A percentile compares a stretch with the other conserved stretches of the same genome.
phyloP scores from a whole-genome alignment of 306 rosid genomes.

The Cajanus cajan region DNA sequence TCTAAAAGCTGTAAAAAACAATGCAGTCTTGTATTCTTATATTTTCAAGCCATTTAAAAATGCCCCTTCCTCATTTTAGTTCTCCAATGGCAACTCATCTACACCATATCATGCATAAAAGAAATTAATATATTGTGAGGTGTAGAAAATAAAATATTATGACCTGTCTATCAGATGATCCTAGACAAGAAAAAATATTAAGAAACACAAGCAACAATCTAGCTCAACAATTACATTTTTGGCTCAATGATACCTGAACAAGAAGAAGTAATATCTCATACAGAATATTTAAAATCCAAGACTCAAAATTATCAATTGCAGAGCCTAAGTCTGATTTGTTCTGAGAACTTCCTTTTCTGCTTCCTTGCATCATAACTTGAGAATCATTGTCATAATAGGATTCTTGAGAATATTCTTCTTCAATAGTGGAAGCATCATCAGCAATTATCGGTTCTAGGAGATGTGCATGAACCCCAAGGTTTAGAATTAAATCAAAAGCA shows the following conservation, averaged over 20 bases:
- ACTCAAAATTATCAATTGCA: slow-evolving; percentile 72
- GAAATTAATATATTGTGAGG: background rate
- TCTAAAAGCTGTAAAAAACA: background rate
- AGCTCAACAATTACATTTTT: slow-evolving; percentile 17
- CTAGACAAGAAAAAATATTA: background rate
- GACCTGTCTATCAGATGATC: slow-evolving; percentile 21
- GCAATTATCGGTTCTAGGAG: slow-evolving; percentile 77
- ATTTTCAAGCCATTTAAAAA: slow-evolving; percentile 4
- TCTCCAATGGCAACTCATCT: slow-evolving; percentile 7
- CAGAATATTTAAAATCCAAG: slow-evolving; percentile 92
- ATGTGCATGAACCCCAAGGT: slow-evolving; percentile 99
- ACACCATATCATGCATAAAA: slow-evolving; percentile 10
- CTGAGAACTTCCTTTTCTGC: slow-evolving; percentile 48
- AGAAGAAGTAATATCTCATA: slow-evolving; percentile 88
- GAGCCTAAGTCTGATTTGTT: slow-evolving; percentile 48
- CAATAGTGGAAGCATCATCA: slow-evolving; percentile 67
- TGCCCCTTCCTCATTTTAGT: background rate
- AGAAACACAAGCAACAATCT: slow-evolving; percentile 13
- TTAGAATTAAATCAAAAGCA: slow-evolving; percentile 95
- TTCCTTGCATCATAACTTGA: slow-evolving; percentile 62
- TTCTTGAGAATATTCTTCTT: slow-evolving; percentile 88
- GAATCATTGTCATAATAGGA: slow-evolving; percentile 70
- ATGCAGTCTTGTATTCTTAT: background rate
- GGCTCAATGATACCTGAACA: slow-evolving; percentile 71
- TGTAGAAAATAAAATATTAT: background rate